phyloP scores from a whole-genome alignment of 371 early-diverging fungal genomes.

The Globomyces sp. region DNA sequence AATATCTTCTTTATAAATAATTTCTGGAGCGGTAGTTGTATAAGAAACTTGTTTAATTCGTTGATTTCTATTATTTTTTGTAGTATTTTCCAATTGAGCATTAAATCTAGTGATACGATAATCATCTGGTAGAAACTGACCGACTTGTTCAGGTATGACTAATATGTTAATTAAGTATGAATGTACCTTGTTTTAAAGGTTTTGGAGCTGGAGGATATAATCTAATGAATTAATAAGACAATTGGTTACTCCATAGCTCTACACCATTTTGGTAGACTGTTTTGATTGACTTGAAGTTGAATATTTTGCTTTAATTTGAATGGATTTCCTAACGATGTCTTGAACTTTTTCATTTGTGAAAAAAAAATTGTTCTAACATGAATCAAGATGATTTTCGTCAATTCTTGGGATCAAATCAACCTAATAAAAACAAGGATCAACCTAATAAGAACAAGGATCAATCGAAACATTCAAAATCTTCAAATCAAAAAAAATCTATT shows the following conservation, averaged over 20 bases:
- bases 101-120: too few relatives aligned
- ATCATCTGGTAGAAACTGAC: background rate
- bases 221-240: background rate
- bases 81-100: background rate
- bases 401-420: background rate
- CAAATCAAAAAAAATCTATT: too few relatives aligned
- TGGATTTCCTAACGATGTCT: background rate
- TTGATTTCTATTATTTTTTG: background rate
- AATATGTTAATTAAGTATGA: background rate
- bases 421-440: background rate
- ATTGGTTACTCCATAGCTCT: too few relatives aligned
- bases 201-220: constrained; percentile 13
- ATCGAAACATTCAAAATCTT: too few relatives aligned
- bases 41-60: background rate
- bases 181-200: background rate
- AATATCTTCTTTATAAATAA: constrained; percentile 85
- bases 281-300: constrained; percentile 2
- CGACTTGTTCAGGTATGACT: background rate
- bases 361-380: background rate
- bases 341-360: background rate
- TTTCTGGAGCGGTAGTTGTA: constrained; percentile 25
- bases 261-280: background rate
- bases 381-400: background rate
- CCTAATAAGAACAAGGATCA: background rate
- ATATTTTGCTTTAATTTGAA: constrained; percentile 6